Evolutionary conservation across 2,329 filamentous ascomycete genomes (phyloP).

Genomic region (Meredithiella fracta): DNA sequence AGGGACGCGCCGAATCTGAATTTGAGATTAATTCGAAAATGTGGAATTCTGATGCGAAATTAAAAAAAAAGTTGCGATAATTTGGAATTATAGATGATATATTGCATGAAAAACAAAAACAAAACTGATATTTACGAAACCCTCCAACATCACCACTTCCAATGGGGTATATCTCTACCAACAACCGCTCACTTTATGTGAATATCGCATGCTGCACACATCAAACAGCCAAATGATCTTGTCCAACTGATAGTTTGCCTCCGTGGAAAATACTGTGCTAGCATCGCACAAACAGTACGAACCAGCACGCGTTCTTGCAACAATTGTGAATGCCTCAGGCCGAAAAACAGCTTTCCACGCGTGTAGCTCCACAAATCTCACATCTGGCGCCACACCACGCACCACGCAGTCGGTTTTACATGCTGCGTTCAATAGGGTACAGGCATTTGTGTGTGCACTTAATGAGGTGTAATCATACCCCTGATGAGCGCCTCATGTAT

Average conservation of each 20-base stretch:
- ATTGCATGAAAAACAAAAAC: too few relatives aligned
- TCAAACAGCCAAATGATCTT: background rate
- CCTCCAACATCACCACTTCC: background rate
- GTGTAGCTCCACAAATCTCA: constrained; percentile 1
- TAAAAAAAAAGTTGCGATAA: too few relatives aligned
- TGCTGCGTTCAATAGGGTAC: background rate
- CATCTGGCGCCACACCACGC: constrained; percentile 1
- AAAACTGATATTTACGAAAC: background rate
- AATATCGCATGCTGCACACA: background rate
- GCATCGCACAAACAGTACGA: background rate
- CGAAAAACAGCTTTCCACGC: background rate
- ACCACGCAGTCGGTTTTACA: background rate
- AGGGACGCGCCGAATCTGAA: too few relatives aligned
- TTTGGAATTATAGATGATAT: too few relatives aligned
- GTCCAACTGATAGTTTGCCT: background rate
- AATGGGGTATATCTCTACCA: background rate
- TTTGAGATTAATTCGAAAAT: too few relatives aligned
- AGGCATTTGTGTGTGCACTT: too few relatives aligned
- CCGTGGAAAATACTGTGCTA: background rate
- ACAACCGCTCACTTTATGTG: background rate
- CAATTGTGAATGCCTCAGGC: constrained; percentile 12
- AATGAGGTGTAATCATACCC: background rate
- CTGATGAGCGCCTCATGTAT: background rate
- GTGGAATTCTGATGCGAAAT: too few relatives aligned
- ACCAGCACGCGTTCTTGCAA: background rate